Evolutionary conservation across 306 rosid genomes (phyloP).

Genomic region (Phaseolus lunatus): DNA sequence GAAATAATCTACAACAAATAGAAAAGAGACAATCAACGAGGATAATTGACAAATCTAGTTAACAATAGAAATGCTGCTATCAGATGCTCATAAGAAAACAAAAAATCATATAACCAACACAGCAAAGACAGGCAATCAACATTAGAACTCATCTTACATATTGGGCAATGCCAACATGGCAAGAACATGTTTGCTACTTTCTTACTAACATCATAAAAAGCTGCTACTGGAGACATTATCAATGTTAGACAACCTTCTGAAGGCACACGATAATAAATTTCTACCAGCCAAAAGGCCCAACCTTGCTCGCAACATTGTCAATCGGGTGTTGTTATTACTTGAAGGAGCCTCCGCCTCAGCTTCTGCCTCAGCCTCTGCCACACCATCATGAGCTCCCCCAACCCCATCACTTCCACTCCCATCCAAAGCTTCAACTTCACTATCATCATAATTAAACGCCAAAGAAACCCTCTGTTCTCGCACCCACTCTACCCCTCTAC

Average conservation of each 20-base stretch:
- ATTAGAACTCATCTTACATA: constrained; percentile 11
- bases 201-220: constrained; percentile 38
- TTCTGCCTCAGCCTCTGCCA: constrained; percentile 34
- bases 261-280: constrained; percentile 58
- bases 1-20: neutral
- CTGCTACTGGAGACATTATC: constrained; percentile 48
- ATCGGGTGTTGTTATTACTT: constrained; percentile 48
- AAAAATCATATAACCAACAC: constrained; percentile 31
- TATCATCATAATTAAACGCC: constrained; percentile 68
- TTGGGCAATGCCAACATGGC: constrained; percentile 24
- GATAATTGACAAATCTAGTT: constrained; percentile 12
- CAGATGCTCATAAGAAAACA: neutral
- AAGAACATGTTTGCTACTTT: constrained; percentile 30
- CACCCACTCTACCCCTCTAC: constrained; percentile 67
- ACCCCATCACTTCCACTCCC: constrained; percentile 50
- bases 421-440: constrained; percentile 58
- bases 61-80: constrained; percentile 17
- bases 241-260: constrained; percentile 61
- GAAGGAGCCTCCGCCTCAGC: constrained; percentile 51
- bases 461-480: constrained; percentile 64
- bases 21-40: constrained; percentile 15
- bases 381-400: constrained; percentile 50
- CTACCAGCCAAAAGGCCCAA: constrained; percentile 61
- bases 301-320: constrained; percentile 57
- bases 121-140: constrained; percentile 34